These are phyloP conservation scores for Cydonia oblonga DNA, from an alignment of 331 rosid genomes.

Conservation along the genomic window DNA sequence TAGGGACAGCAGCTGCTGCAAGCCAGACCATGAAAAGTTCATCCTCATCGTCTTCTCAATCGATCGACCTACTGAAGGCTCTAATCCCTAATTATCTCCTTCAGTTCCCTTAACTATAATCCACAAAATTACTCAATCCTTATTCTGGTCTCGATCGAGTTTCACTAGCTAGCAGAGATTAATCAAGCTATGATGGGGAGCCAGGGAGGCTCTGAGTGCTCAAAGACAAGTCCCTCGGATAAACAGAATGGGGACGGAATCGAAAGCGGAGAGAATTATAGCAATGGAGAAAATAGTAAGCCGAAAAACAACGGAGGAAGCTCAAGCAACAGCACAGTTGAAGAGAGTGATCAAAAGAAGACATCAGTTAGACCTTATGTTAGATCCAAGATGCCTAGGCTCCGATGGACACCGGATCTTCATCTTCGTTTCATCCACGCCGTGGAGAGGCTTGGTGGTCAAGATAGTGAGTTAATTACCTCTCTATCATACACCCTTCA, in stretches of 20 bases:
- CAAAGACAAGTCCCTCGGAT: constrained; percentile 37
- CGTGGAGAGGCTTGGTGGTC: constrained; percentile 89
- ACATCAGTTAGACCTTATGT: constrained; percentile 68
- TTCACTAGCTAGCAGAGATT: not conserved
- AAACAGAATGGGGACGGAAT: constrained; percentile 22
- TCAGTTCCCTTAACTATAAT: not conserved
- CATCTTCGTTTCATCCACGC: constrained; percentile 86
- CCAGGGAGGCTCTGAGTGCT: constrained; percentile 31
- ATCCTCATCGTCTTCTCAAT: constrained; percentile 5
- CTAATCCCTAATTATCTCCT: constrained; percentile 17
- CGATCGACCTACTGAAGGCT: constrained; percentile 7
- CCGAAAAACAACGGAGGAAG: constrained; percentile 46
- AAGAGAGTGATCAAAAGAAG: constrained; percentile 47
- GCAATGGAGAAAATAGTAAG: constrained; percentile 23
- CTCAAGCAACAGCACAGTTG: constrained; percentile 84
- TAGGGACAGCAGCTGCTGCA: not conserved
- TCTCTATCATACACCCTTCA: not conserved
- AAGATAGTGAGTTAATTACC: constrained; percentile 52
- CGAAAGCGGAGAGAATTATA: constrained; percentile 26
- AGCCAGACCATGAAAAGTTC: constrained; percentile 3
- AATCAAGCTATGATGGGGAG: constrained; percentile 18
- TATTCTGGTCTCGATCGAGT: not conserved
- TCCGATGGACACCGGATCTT: constrained; percentile 91
- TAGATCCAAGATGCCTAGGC: constrained; percentile 83
- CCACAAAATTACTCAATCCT: not conserved